Evolutionary conservation across 345 rosid species (phyloP).

Genomic region (Isatis tinctoria): DNA sequence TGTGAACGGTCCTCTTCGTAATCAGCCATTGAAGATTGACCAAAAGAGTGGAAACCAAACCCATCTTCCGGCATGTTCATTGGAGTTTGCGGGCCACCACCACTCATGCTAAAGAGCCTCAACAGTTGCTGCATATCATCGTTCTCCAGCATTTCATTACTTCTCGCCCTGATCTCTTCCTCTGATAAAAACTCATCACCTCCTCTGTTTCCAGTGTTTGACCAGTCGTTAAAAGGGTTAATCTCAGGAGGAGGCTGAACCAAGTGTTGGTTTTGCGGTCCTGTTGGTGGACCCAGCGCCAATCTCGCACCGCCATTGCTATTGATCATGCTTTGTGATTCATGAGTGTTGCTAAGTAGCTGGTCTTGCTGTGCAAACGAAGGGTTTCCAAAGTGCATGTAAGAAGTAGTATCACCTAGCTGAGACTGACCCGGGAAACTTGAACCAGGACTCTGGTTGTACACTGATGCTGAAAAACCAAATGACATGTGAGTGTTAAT

Average conservation of each 20-base stretch:
- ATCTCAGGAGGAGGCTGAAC: slow-evolving; percentile 36
- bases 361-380: slow-evolving; percentile 53
- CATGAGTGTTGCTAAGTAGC: slow-evolving; percentile 20
- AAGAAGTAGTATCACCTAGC: slow-evolving; percentile 39
- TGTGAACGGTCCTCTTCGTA: slow-evolving; percentile 49
- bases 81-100: slow-evolving; percentile 43
- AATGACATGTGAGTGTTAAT: not conserved
- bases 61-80: slow-evolving; percentile 49
- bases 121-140: slow-evolving; percentile 95
- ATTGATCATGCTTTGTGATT: slow-evolving; percentile 21
- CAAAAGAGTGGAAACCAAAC: slow-evolving; percentile 37
- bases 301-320: slow-evolving; percentile 20
- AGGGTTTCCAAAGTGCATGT: slow-evolving; percentile 44
- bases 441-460: slow-evolving; percentile 39
- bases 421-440: slow-evolving; percentile 48
- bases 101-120: slow-evolving; percentile 66
- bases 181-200: slow-evolving; percentile 64
- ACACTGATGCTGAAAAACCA: slow-evolving; percentile 40
- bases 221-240: slow-evolving; percentile 49
- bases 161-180: slow-evolving; percentile 79
- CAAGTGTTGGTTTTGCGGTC: slow-evolving; percentile 36
- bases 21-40: slow-evolving; percentile 41
- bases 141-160: slow-evolving; percentile 81
- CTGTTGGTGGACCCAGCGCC: slow-evolving; percentile 39
- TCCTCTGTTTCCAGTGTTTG: slow-evolving; percentile 41